phyloP scores from a whole-genome alignment of 306 rosid genomes.

The Quercus mongolica region DNA sequence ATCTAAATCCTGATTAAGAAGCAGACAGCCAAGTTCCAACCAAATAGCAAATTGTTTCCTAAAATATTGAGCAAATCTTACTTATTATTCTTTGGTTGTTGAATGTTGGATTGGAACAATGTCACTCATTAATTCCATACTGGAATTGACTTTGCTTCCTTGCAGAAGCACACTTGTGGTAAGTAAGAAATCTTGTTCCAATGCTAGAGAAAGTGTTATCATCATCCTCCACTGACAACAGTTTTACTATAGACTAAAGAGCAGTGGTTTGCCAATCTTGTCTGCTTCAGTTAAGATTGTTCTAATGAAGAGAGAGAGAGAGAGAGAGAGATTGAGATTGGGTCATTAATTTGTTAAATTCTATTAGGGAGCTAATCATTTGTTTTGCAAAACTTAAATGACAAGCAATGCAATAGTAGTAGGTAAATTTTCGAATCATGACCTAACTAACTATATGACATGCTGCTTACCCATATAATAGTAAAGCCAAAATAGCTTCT shows the following conservation, averaged over 20 bases:
- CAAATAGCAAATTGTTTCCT: background rate
- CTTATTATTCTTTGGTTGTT: background rate
- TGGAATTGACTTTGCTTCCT: background rate
- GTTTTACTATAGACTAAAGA: background rate
- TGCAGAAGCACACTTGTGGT: background rate
- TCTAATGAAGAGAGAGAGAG: conserved; percentile 17
- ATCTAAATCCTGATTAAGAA: background rate
- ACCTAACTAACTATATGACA: conserved; percentile 74
- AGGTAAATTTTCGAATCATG: conserved; percentile 42
- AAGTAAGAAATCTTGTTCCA: background rate
- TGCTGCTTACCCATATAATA: conserved; percentile 43
- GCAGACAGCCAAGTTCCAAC: background rate
- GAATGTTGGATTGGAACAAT: background rate
- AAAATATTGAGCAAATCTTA: background rate
- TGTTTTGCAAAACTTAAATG: conserved; percentile 40
- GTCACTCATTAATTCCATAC: background rate
- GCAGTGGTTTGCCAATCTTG: conserved; percentile 24
- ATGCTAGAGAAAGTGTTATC: background rate
- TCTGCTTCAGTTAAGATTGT: conserved; percentile 34
- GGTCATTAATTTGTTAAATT: conserved; percentile 27
- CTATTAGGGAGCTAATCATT: conserved; percentile 27
- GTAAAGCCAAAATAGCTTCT: background rate
- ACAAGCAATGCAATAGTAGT: conserved; percentile 45
- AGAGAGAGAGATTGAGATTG: background rate
- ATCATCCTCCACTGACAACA: too few relatives aligned